Conservation (phyloP, 768 basidiomycete genomes). For the Amanita molliuscula region DNA sequence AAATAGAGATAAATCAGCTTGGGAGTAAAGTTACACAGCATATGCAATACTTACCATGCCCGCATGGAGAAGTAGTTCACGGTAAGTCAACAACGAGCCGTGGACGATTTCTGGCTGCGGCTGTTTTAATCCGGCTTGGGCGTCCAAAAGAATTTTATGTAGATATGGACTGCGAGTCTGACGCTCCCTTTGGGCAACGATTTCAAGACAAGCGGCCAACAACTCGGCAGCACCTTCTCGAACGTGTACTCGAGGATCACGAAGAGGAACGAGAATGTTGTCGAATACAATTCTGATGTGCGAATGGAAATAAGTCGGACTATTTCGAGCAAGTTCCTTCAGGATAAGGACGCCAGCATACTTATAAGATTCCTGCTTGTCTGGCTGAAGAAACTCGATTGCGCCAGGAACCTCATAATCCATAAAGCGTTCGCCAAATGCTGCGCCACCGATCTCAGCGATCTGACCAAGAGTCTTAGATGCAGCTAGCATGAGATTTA, state of each 20-base stretch:
- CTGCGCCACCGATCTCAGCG: slow-evolving; percentile 70
- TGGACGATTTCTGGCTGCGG: slow-evolving; percentile 84
- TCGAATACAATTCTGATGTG: slow-evolving; percentile 85
- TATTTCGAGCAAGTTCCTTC: slow-evolving; percentile 87
- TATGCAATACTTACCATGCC: slow-evolving; percentile 62
- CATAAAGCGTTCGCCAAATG: slow-evolving; percentile 85
- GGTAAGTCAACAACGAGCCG: slow-evolving; percentile 85
- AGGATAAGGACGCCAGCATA: slow-evolving; percentile 92
- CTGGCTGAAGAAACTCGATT: slow-evolving; percentile 69
- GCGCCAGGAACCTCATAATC: slow-evolving; percentile 81
- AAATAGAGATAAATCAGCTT: background rate
- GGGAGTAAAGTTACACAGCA: background rate
- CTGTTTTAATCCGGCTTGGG: slow-evolving; percentile 72
- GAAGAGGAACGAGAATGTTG: slow-evolving; percentile 82
- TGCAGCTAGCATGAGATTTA: slow-evolving; percentile 89
- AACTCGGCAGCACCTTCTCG: slow-evolving; percentile 90
- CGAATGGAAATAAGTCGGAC: slow-evolving; percentile 77
- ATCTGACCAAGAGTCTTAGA: slow-evolving; percentile 90
- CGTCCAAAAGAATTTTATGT: slow-evolving; percentile 79
- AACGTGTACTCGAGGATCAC: slow-evolving; percentile 84
- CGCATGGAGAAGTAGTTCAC: slow-evolving; percentile 86
- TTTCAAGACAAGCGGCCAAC: slow-evolving; percentile 86
- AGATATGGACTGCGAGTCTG: slow-evolving; percentile 58
- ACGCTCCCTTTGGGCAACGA: slow-evolving; percentile 67
- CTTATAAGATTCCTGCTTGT: slow-evolving; percentile 73